phyloP scores from a whole-genome alignment of 2,329 filamentous ascomycete species.

The Beauveria sp. region DNA sequence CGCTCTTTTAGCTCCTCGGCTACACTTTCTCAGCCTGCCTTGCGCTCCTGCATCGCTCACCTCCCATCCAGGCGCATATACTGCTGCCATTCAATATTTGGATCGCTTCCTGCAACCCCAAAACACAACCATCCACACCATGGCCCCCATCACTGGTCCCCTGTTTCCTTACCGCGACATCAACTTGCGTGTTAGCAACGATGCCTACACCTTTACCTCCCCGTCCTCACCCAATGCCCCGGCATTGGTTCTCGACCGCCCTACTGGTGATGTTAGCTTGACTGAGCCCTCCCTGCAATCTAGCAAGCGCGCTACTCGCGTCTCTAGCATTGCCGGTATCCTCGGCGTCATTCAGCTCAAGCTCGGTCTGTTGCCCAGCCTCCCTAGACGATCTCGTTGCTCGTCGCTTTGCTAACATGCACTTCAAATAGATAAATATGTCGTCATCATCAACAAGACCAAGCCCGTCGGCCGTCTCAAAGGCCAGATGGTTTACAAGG shows the following conservation, averaged over 20 bases:
- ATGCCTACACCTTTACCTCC: conserved; percentile 93
- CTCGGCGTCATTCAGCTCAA: conserved; percentile 89
- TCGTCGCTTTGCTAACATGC: conserved; percentile 7
- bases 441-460: conserved; percentile 92
- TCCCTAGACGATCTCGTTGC: not conserved
- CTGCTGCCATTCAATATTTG: not conserved
- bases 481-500: conserved; percentile 93
- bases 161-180: conserved; percentile 82
- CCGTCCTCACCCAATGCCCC: conserved; percentile 87
- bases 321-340: conserved; percentile 92
- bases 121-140: conserved; percentile 16
- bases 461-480: conserved; percentile 84
- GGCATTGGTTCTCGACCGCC: conserved; percentile 81
- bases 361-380: conserved; percentile 54
- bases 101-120: not conserved
- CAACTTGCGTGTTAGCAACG: conserved; percentile 86
- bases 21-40: not conserved
- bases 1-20: not conserved
- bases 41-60: not conserved
- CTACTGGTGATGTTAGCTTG: conserved; percentile 82
- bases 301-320: conserved; percentile 61
- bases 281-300: conserved; percentile 70
- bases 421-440: conserved; percentile 68
- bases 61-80: not conserved
- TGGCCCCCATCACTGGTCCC: conserved; percentile 30